A percentile compares a stretch with the other conserved stretches of the same genome.
Conservation (phyloP, 2,329 filamentous ascomycete species). For the Paracoccidioides brasiliensis region DNA sequence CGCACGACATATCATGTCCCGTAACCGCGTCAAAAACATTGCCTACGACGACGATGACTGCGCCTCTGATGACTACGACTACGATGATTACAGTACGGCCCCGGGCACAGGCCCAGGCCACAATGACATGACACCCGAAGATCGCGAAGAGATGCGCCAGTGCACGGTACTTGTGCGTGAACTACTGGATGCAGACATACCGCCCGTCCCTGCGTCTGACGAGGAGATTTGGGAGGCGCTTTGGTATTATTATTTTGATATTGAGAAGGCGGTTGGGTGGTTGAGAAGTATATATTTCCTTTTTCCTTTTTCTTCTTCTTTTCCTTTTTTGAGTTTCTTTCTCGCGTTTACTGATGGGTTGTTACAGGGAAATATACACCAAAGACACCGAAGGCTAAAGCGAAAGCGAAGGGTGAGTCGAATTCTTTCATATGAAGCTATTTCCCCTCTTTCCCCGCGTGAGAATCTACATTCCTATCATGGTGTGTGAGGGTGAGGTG, state of each 20-base stretch:
- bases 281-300: conserved; percentile 45
- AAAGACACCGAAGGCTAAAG: conserved; percentile 8
- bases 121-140: conserved; percentile 27
- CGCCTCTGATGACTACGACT: conserved; percentile 19
- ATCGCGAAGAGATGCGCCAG: conserved; percentile 45
- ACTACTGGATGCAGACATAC: conserved; percentile 47
- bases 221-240: conserved; percentile 75
- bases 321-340: background rate
- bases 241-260: conserved; percentile 93
- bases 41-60: conserved; percentile 27
- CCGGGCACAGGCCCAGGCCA: conserved; percentile 9
- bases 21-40: conserved; percentile 33
- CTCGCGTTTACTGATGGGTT: background rate
- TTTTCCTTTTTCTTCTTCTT: background rate
- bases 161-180: conserved; percentile 55
- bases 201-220: conserved; percentile 46
- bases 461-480: background rate
- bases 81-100: conserved; percentile 23
- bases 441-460: background rate
- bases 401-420: conserved; percentile 2
- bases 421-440: background rate
- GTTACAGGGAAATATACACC: conserved; percentile 1
- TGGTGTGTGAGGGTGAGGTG: background rate
- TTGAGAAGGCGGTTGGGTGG: conserved; percentile 72
- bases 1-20: conserved; percentile 25